A percentile compares a stretch with the other conserved stretches of the same genome.
Conservation (phyloP, 768 basidiomycete species). For the Tremella mesenterica region DNA sequence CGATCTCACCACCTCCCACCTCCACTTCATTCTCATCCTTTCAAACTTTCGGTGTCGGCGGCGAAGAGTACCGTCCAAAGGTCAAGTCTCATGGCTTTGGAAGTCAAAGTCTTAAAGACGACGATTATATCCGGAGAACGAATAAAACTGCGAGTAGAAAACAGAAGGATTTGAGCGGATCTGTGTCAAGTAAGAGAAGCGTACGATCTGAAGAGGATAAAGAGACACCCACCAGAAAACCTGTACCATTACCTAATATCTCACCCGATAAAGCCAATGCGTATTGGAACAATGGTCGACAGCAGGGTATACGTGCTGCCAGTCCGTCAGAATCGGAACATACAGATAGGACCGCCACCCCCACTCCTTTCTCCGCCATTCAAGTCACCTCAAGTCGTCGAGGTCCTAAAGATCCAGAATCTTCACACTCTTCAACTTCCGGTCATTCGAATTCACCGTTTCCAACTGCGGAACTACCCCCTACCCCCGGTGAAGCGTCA, state of each 20-base stretch:
- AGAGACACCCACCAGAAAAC: constrained; percentile 6
- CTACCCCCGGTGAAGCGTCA: too few relatives aligned
- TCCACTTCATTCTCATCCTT: constrained; percentile 30
- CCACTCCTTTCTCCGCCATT: constrained; percentile 10
- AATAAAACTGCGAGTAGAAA: constrained; percentile 23
- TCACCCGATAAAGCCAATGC: constrained; percentile 22
- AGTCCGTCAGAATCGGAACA: constrained; percentile 2
- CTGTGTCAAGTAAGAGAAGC: constrained; percentile 8
- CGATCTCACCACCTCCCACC: constrained; percentile 22
- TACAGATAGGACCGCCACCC: constrained; percentile 22
- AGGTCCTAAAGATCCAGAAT: background rate
- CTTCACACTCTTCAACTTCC: background rate
- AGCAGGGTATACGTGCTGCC: background rate
- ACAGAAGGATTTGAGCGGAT: constrained; percentile 19
- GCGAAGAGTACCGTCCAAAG: background rate
- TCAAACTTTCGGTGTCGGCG: constrained; percentile 19
- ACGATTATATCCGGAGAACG: constrained; percentile 27
- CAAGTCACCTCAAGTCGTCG: background rate
- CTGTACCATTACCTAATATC: constrained; percentile 7
- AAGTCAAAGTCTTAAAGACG: constrained; percentile 27
- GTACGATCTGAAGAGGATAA: constrained; percentile 5
- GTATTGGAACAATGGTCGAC: background rate
- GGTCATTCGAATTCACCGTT: background rate
- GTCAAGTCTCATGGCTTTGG: constrained; percentile 36
- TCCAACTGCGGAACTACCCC: background rate